Conservation (phyloP, 139 green algal genomes). For the Protoeuglena noctilucae region DNA sequence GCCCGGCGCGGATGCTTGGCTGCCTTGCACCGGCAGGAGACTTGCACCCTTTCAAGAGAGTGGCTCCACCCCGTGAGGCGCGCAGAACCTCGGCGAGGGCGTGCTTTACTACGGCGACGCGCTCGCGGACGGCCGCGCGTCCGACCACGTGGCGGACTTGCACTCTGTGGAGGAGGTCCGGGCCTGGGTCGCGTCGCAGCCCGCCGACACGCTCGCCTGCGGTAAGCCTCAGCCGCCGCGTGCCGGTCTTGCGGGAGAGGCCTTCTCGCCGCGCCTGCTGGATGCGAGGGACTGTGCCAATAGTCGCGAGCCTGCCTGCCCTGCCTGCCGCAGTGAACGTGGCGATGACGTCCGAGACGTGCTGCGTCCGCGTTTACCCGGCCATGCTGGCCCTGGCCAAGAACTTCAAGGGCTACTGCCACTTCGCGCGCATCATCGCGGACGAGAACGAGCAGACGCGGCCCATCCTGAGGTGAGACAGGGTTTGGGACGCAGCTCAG, state of each 20-base stretch:
- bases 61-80: too few species aligned
- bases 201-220: neutral
- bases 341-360: slow-evolving; percentile 10
- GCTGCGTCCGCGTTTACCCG: slow-evolving; percentile 49
- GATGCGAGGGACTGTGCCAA: too few species aligned
- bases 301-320: too few species aligned
- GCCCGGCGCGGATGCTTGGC: too few species aligned
- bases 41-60: too few species aligned
- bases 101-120: slow-evolving; percentile 48
- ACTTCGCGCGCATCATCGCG: slow-evolving; percentile 35
- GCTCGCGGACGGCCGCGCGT: slow-evolving; percentile 31
- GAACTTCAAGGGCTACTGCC: slow-evolving; percentile 20
- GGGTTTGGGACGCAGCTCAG: too few species aligned
- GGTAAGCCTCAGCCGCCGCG: too few species aligned
- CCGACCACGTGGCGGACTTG: slow-evolving; percentile 37
- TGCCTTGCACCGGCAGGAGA: too few species aligned
- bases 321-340: too few species aligned
- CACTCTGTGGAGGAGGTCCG: slow-evolving; percentile 23
- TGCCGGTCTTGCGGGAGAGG: too few species aligned
- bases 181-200: slow-evolving; percentile 18
- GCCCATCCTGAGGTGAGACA: slow-evolving; percentile 21
- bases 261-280: too few species aligned
- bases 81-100: slow-evolving; percentile 10
- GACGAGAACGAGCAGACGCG: slow-evolving; percentile 20
- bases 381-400: slow-evolving; percentile 49